Conservation (phyloP, 306 rosid genomes). For the Prunus armeniaca region DNA sequence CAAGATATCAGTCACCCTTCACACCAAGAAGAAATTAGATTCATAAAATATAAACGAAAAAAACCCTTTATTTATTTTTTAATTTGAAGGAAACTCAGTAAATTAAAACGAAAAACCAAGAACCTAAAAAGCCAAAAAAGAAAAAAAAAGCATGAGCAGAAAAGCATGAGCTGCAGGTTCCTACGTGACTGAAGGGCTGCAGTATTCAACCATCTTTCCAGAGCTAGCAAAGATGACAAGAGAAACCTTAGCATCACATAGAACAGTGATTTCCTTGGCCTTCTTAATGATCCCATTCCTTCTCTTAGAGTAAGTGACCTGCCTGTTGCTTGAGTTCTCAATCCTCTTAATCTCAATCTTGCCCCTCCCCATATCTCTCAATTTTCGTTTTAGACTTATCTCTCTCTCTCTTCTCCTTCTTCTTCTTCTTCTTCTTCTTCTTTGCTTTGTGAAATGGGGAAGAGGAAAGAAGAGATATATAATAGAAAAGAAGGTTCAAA, state of each 20-base stretch:
- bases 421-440: not conserved
- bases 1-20: constrained; percentile 58
- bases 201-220: constrained; percentile 69
- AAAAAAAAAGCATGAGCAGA: not conserved
- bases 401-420: not conserved
- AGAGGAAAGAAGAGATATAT: not conserved
- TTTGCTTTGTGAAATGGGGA: constrained; percentile 17
- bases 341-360: constrained; percentile 96
- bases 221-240: constrained; percentile 57
- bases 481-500: not conserved
- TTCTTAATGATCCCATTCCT: constrained; percentile 79
- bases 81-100: not conserved
- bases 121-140: not conserved
- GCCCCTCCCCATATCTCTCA: constrained; percentile 75
- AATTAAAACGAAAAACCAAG: not conserved
- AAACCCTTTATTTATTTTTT: not conserved
- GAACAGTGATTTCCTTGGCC: constrained; percentile 77
- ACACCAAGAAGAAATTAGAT: not conserved
- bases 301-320: constrained; percentile 86
- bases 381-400: not conserved
- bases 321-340: constrained; percentile 84
- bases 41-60: not conserved
- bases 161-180: not conserved
- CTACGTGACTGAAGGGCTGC: constrained; percentile 72
- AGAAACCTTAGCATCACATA: constrained; percentile 82